Evolutionary conservation across 2,329 filamentous ascomycete species (phyloP), one percentile per base, ranked within the genome.

Genomic region (Sporothrix inflata): DNA sequence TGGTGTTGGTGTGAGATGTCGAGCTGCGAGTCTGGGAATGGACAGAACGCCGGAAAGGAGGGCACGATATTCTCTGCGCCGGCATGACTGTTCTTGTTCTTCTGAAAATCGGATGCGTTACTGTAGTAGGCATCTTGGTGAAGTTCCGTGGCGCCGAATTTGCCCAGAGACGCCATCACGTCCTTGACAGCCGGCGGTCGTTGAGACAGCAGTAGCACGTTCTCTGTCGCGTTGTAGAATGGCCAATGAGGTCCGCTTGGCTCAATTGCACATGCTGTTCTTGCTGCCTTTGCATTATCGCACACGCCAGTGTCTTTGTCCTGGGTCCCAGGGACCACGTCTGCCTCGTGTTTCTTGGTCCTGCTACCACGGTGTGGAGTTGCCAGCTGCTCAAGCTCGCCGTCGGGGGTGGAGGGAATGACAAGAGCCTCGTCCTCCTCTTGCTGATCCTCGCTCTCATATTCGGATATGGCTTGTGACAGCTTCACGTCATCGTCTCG

Each of bases 61-160:
- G 16, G 21, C 3, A 34, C 34, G 1, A 61, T 30, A 16, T 42
- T 61, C 4, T 34, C 47, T 2, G 51, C 24, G 5, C 51, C 40
- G 12, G 14, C n/a, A 11, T 21, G n/a, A 11, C 55, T 57, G 40
- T 38, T 49, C 65, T 27, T 69, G 45, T 40, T 45, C 14, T 45
- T 70, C 4, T 94, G 94, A 0, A 98, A 92, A 80, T 98, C 96
- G 68, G 85, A 86, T 74, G 97, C 93, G 38, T 92, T 86, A 76
- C 94, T 92, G 79, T 97, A 98, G 77, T 91, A 94, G 0, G 94
- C 91, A 78, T 94, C 90, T 79, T 94, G 92, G 75, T 97, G 97
- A 66, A 98, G 87, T 16, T 92, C 86, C 72, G 90, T 85, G 0
- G 92, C 91, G 9, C 74, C 73, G 21, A 65, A 71, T 24, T 63